phyloP scores from a whole-genome alignment of 352 stramenopile species.

The Thraustochytrium striatum region DNA sequence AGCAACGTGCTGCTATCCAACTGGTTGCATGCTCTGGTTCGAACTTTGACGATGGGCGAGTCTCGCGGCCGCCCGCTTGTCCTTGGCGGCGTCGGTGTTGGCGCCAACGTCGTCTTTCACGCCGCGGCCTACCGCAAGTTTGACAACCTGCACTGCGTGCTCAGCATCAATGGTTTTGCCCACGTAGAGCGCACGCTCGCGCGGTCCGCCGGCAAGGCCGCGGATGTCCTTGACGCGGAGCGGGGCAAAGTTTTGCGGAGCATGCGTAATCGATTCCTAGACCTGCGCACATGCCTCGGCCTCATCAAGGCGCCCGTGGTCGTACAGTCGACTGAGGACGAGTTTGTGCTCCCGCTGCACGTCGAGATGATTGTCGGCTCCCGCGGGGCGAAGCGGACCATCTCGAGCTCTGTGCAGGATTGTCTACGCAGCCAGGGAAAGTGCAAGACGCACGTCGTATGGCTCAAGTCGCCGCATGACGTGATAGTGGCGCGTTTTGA shows the following conservation, averaged over 20 bases:
- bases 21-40: constrained; percentile 10
- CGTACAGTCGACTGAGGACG: background rate
- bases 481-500: background rate
- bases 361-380: constrained; percentile 13
- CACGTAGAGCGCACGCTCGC: constrained; percentile 1
- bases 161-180: constrained; percentile 34
- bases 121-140: constrained; percentile 24
- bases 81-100: constrained; percentile 20
- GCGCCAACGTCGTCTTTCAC: constrained; percentile 32
- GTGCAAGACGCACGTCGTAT: constrained; percentile 8
- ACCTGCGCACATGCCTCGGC: constrained; percentile 6
- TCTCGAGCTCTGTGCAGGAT: constrained; percentile 2
- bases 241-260: background rate
- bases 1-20: constrained; percentile 31
- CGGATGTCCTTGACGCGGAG: background rate
- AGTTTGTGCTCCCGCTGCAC: constrained; percentile 1
- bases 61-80: background rate
- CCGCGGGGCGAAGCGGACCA: background rate
- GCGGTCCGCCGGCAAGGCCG: background rate
- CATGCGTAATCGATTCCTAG: constrained; percentile 19
- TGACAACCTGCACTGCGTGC: background rate
- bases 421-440: constrained; percentile 13
- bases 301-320: background rate
- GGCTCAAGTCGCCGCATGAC: constrained; percentile 23
- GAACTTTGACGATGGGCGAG: background rate